Percentiles rank a stretch among this genome's conserved stretches.
These are phyloP conservation scores for Lyophyllum semitale DNA, from an alignment of 768 basidiomycete genomes.

Conservation along the genomic window DNA sequence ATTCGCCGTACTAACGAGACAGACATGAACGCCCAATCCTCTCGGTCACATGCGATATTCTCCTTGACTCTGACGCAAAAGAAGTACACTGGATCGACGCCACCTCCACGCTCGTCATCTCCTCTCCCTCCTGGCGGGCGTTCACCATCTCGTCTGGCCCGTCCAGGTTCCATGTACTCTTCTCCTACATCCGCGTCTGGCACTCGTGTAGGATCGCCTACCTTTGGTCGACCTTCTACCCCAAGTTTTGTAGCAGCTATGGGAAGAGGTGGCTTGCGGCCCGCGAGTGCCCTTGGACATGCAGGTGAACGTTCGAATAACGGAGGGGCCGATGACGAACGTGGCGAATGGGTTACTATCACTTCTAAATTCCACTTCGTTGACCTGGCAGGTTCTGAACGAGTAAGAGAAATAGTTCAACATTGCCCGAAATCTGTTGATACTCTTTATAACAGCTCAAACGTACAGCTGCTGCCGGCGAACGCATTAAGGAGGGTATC, in stretches of 20 bases:
- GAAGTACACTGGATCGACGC: conserved; percentile 72
- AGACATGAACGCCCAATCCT: conserved; percentile 98
- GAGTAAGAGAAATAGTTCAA: conserved; percentile 53
- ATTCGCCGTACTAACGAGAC: conserved; percentile 96
- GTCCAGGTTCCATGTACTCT: conserved; percentile 79
- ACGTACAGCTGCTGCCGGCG: conserved; percentile 93
- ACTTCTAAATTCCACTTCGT: conserved; percentile 98
- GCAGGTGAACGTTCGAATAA: conserved; percentile 46
- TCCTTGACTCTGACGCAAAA: conserved; percentile 93
- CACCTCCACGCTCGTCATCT: conserved; percentile 74
- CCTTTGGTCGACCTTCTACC: conserved; percentile 74
- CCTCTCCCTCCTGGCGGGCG: conserved; percentile 75
- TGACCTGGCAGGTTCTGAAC: conserved; percentile 94
- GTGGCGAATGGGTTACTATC: conserved; percentile 86
- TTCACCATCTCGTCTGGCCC: conserved; percentile 75
- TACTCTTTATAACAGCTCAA: conserved; percentile 62
- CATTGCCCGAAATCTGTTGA: conserved; percentile 19
- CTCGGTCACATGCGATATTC: conserved; percentile 98
- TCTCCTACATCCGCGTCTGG: conserved; percentile 35
- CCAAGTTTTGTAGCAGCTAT: conserved; percentile 80
- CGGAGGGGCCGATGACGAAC: conserved; percentile 54
- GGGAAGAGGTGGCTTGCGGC: conserved; percentile 69
- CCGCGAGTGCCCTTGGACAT: conserved; percentile 81
- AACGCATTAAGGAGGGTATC: conserved; percentile 98
- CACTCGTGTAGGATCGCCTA: conserved; percentile 72